Base-by-base conservation (phyloP, 176 grass and related monocot species). In the Avena insularis region DNA sequence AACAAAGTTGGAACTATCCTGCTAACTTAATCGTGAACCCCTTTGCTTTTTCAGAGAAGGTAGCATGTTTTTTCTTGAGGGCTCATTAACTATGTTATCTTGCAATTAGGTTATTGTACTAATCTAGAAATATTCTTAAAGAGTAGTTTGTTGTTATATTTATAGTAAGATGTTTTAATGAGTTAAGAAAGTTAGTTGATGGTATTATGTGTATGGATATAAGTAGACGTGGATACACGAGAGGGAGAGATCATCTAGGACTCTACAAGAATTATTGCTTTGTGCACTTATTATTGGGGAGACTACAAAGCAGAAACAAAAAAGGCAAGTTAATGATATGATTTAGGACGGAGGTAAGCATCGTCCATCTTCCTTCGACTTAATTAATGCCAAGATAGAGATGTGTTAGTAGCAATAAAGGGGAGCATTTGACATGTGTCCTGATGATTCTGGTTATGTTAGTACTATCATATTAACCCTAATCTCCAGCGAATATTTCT, bases 401-500 rank as follows among this genome's bases (percentile, higher is more conserved):
- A 91, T 84, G 81, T 76, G 85, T 20, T 84, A 19, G 51, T 85
- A 81, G 25, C 25, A 80, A 81, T 79, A 88, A 88, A 87, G 48
- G 50, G 68, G n/a, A 70, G 70, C 59, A n/a, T 60, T 75, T 36
- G 29, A 84, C 66, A 91, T 75, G 81, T 80, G 75, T 76, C 56
- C 55, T 27, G 20, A 31, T 67, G 6, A 31, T 77, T 15, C 19
- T 77, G 50, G 38, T 69, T 36, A 27, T 45, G 8, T 53, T 82
- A 29, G 21, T 29, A 51, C 2, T 68, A 77, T 38, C 58, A 19
- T 65, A 36, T 77, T 66, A 86, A 86, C 33, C 31, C 31, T 55
- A 78, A 78, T 78, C 19, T 69, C 69, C 65, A 59, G 12, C 8
- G 29, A 36, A 67, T 85, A 36, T 64, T 25, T 50, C 8, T 65